Percentiles rank a stretch among this genome's conserved stretches.
Conservation (phyloP, 768 basidiomycete species). For the Aureoboletus auriporus region DNA sequence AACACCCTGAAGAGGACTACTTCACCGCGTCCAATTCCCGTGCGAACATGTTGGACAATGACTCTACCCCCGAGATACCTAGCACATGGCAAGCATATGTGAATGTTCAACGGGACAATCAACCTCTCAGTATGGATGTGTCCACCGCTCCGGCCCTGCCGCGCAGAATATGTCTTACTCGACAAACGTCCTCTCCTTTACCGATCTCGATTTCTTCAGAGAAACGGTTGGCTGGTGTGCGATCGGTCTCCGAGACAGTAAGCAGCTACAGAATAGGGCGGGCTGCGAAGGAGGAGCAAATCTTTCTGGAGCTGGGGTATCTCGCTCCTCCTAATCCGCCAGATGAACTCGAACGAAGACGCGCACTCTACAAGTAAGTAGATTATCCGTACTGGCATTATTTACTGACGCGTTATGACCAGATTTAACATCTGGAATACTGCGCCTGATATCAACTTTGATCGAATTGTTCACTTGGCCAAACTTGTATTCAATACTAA, state of each 20-base stretch:
- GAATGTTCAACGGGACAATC: conserved; percentile 23
- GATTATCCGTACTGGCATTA: neutral
- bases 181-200: conserved; percentile 63
- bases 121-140: conserved; percentile 27
- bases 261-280: conserved; percentile 38
- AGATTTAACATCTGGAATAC: conserved; percentile 92
- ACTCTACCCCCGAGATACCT: conserved; percentile 13
- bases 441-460: conserved; percentile 83
- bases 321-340: conserved; percentile 81
- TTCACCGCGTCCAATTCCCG: conserved; percentile 27
- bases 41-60: conserved; percentile 18
- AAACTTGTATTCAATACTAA: conserved; percentile 92
- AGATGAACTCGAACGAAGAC: conserved; percentile 75
- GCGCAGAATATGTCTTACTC: conserved; percentile 50
- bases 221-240: conserved; percentile 29
- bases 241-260: conserved; percentile 31
- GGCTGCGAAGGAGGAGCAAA: conserved; percentile 63
- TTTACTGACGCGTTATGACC: conserved; percentile 3
- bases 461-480: conserved; percentile 88
- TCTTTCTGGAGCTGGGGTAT: conserved; percentile 61
- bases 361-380: conserved; percentile 79
- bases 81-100: conserved; percentile 26
- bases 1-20: conserved; percentile 27
- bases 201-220: conserved; percentile 40
- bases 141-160: conserved; percentile 46